Evolutionary conservation across 495 filamentous ascomycete species (phyloP).

Genomic region (Letharia lupina): DNA sequence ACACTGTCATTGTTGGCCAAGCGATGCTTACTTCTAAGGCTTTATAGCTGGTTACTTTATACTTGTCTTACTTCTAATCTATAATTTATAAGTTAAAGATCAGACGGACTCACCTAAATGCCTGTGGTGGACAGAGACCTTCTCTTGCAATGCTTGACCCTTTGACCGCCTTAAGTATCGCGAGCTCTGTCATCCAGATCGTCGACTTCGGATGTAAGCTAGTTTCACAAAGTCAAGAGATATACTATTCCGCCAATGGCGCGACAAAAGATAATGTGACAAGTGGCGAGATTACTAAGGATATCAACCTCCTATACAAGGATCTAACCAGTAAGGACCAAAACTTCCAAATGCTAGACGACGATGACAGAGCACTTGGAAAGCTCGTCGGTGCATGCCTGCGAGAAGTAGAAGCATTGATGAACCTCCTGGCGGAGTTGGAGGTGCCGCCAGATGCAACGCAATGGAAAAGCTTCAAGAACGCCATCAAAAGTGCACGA

Average conservation of each 20-base stretch:
- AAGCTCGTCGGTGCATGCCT: slow-evolving; percentile 1
- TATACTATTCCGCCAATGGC: slow-evolving; percentile 3
- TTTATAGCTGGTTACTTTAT: too few species aligned
- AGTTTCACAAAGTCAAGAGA: slow-evolving; percentile 5
- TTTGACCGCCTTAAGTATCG: slow-evolving; percentile 13
- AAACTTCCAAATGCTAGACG: neutral
- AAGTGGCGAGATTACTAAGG: neutral
- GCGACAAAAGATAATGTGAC: slow-evolving; percentile 3
- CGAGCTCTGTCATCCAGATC: slow-evolving; percentile 12
- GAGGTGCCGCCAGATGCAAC: slow-evolving; percentile 1
- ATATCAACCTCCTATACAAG: neutral
- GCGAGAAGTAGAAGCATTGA: neutral
- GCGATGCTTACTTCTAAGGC: neutral
- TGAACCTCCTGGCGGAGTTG: neutral
- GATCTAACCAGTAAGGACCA: neutral
- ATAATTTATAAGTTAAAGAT: neutral
- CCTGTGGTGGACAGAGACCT: too few species aligned
- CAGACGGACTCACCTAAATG: neutral
- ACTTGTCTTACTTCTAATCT: neutral
- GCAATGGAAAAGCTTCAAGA: slow-evolving; percentile 4
- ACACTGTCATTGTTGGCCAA: too few species aligned
- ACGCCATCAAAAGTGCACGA: slow-evolving; percentile 2
- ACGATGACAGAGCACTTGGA: neutral
- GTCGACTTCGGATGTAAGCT: slow-evolving; percentile 13
- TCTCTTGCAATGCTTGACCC: slow-evolving; percentile 11